Percentiles rank a stretch among this genome's conserved stretches.
phyloP scores from a whole-genome alignment of 177 flowering plant genomes.

The Vitis hybrid region DNA sequence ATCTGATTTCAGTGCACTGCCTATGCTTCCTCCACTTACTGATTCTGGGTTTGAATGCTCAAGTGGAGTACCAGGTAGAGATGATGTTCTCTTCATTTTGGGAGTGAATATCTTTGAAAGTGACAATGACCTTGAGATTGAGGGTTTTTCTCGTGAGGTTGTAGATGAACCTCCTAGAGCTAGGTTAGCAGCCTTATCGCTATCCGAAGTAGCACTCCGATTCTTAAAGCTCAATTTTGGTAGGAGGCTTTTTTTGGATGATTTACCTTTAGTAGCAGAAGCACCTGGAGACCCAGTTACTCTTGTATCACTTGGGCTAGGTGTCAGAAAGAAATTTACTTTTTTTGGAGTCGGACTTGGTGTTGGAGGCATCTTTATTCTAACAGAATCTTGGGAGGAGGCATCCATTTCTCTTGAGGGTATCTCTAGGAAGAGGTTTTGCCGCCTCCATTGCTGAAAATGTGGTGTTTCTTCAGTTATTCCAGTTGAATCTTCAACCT shows the following conservation, averaged over 20 bases:
- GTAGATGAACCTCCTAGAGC: conserved; percentile 25
- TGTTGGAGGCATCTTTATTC: conserved; percentile 47
- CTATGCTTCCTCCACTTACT: conserved; percentile 25
- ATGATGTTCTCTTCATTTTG: conserved; percentile 50
- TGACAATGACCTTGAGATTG: conserved; percentile 52
- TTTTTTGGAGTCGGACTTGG: conserved; percentile 59
- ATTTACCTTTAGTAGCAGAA: conserved; percentile 35
- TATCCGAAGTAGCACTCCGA: conserved; percentile 31
- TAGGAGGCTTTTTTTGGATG: conserved; percentile 41
- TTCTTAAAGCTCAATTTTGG: conserved; percentile 53
- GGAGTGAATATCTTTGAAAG: conserved; percentile 62
- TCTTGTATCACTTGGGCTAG: conserved; percentile 30
- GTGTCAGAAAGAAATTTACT: conserved; percentile 55
- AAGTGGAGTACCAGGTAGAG: conserved; percentile 50
- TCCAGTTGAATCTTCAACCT: conserved; percentile 31
- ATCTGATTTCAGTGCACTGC: conserved; percentile 23
- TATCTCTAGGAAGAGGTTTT: conserved; percentile 55
- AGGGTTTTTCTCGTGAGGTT: conserved; percentile 34
- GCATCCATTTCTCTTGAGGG: conserved; percentile 37
- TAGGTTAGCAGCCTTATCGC: conserved; percentile 32
- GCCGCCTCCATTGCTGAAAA: conserved; percentile 40
- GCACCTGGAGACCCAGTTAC: conserved; percentile 38
- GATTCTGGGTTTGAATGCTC: conserved; percentile 36
- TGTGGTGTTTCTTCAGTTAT: conserved; percentile 27
- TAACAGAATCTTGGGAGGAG: conserved; percentile 36